These are phyloP conservation scores for Rhododendron vialii DNA, from an alignment of 148 eudicot genomes.

Conservation along the genomic window DNA sequence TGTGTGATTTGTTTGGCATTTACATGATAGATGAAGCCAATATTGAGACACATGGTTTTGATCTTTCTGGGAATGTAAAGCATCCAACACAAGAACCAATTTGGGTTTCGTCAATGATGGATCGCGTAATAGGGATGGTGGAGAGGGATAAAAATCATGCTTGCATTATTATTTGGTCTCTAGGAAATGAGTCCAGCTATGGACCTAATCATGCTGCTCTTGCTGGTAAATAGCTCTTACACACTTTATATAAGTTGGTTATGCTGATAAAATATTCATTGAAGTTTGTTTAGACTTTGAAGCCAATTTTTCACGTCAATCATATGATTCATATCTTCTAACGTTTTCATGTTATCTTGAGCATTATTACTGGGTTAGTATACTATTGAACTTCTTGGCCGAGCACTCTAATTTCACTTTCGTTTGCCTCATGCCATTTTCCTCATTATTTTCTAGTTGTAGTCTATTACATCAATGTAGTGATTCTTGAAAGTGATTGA, in stretches of 20 bases:
- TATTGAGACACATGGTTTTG: slow-evolving; percentile 97
- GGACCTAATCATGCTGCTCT: slow-evolving; percentile 95
- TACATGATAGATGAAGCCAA: slow-evolving; percentile 99
- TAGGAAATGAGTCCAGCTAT: slow-evolving; percentile 93
- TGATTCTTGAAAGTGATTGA: not conserved
- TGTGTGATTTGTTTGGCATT: slow-evolving; percentile 95
- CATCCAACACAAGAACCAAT: slow-evolving; percentile 78
- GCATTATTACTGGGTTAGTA: not conserved
- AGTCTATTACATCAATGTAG: not conserved
- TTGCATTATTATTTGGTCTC: slow-evolving; percentile 89
- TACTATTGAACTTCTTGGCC: not conserved
- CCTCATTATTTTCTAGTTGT: not conserved
- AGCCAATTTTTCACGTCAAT: not conserved
- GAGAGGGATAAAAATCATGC: slow-evolving; percentile 97
- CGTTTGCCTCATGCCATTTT: not conserved
- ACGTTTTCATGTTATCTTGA: not conserved
- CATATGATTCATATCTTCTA: not conserved
- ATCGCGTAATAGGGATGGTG: slow-evolving; percentile 90
- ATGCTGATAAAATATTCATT: not conserved
- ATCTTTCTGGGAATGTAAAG: slow-evolving; percentile 59
- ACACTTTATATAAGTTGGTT: not conserved
- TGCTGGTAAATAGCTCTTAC: slow-evolving; percentile 56
- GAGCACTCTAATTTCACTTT: not conserved
- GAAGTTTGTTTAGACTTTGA: not conserved
- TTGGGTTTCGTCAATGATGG: slow-evolving; percentile 91